A percentile compares a stretch with the other conserved stretches of the same genome.
Evolutionary conservation across 345 rosid genomes (phyloP).

Genomic region (Tarenaya hassleriana): DNA sequence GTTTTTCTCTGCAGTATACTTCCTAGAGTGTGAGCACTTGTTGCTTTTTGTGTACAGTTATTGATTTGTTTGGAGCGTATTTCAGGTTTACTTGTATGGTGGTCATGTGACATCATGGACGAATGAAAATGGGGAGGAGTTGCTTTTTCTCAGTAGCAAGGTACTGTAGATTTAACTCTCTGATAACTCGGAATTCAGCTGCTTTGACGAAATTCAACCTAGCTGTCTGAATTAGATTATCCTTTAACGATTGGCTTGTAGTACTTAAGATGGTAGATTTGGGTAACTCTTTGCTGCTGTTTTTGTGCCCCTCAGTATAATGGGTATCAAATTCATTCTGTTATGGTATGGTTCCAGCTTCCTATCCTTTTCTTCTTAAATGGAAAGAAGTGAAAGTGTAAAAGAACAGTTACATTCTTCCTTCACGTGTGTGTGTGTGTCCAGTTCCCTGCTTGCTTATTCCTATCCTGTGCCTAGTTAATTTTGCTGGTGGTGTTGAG

Average conservation of each 20-base stretch:
- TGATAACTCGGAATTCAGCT: not conserved
- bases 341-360: not conserved
- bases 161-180: slow-evolving; percentile 26
- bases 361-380: slow-evolving; percentile 9
- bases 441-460: too few relatives aligned
- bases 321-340: too few relatives aligned
- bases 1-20: slow-evolving; percentile 1
- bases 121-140: slow-evolving; percentile 83
- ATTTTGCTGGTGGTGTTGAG: not conserved
- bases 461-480: slow-evolving; percentile 10
- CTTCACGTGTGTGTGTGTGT: too few relatives aligned
- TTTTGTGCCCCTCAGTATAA: too few relatives aligned
- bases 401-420: slow-evolving; percentile 5
- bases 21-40: not conserved
- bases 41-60: not conserved
- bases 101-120: slow-evolving; percentile 96
- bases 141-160: slow-evolving; percentile 72
- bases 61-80: slow-evolving; percentile 7
- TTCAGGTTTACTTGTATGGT: slow-evolving; percentile 79
- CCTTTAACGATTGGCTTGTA: too few relatives aligned
- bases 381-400: slow-evolving; percentile 3
- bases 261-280: not conserved
- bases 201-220: slow-evolving; percentile 4
- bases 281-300: not conserved
- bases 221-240: too few relatives aligned